Percentiles rank a stretch among this genome's conserved stretches.
phyloP scores from a whole-genome alignment of 2,329 filamentous ascomycete species.

The Exserohilum turcica region DNA sequence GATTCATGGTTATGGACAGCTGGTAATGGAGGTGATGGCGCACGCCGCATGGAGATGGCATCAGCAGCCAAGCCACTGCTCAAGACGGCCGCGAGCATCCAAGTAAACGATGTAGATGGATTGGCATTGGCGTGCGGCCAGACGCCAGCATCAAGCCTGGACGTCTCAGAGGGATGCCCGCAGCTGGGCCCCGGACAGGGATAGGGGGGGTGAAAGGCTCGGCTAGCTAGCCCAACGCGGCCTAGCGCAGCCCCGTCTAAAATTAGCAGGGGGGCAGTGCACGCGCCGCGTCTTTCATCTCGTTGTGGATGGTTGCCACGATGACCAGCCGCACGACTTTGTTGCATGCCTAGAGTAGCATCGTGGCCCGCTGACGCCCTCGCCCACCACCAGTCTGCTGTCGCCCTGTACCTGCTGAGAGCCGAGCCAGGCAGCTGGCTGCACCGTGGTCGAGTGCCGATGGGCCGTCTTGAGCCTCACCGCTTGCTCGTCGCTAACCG shows the following conservation, averaged over 20 bases:
- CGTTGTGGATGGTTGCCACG: conserved; percentile 23
- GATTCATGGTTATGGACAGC: not conserved
- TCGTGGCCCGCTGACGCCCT: conserved; percentile 5
- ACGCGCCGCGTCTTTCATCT: conserved; percentile 21
- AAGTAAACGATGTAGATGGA: not conserved
- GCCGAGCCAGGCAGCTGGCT: conserved; percentile 26
- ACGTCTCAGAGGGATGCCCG: conserved; percentile 6
- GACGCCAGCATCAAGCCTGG: not conserved
- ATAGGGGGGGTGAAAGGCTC: conserved; percentile 17
- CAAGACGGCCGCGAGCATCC: not conserved
- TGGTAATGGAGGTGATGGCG: not conserved
- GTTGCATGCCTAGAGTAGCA: conserved; percentile 10
- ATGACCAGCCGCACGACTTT: conserved; percentile 24
- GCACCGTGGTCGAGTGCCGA: conserved; percentile 18
- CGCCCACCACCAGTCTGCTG: not conserved
- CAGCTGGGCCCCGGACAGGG: not conserved
- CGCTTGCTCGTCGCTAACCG: conserved; percentile 16
- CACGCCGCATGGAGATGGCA: not conserved
- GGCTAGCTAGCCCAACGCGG: conserved; percentile 13
- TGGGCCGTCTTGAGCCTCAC: conserved; percentile 19
- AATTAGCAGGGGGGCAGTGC: conserved; percentile 40
- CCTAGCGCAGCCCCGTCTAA: conserved; percentile 23
- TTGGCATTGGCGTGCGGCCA: not conserved
- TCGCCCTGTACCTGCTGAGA: not conserved
- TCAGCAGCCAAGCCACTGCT: not conserved